These are phyloP conservation scores for Dorcoceras hygrometricum DNA, from an alignment of 257 asterid species.

Conservation along the genomic window DNA sequence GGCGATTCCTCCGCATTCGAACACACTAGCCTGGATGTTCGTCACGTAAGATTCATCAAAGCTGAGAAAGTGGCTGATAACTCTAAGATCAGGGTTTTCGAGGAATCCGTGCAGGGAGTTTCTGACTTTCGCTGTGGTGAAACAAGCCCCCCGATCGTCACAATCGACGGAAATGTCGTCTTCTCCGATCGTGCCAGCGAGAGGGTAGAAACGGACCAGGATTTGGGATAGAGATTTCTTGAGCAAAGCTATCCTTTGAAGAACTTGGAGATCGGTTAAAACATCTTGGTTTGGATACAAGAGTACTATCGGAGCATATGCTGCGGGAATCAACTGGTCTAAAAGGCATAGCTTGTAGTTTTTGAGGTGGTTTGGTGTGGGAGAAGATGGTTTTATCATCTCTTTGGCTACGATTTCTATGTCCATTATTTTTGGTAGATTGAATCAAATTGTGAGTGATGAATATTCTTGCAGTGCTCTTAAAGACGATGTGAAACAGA, in stretches of 20 bases:
- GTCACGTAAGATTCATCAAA: constrained; percentile 43
- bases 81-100: constrained; percentile 40
- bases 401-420: constrained; percentile 44
- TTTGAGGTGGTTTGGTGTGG: constrained; percentile 63
- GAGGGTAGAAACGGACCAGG: constrained; percentile 51
- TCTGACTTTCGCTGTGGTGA: constrained; percentile 38
- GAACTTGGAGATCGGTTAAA: constrained; percentile 18
- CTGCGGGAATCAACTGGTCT: constrained; percentile 74
- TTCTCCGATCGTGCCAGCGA: constrained; percentile 60
- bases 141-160: constrained; percentile 62
- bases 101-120: constrained; percentile 37
- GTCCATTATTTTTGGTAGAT: constrained; percentile 27
- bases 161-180: constrained; percentile 59
- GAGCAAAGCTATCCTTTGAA: constrained; percentile 34
- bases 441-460: not conserved
- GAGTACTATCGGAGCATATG: constrained; percentile 66
- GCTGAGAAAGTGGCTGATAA: constrained; percentile 44
- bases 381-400: constrained; percentile 53
- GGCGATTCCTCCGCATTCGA: constrained; percentile 76
- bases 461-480: not conserved
- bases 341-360: constrained; percentile 44
- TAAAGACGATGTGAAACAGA: no score
- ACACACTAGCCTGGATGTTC: constrained; percentile 51
- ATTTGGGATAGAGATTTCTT: constrained; percentile 54
- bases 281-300: constrained; percentile 41